Percentiles rank a stretch among this genome's conserved stretches.
Conservation (phyloP, 1,284 basidiomycete genomes). For the Tetrapyrgos nigripes region DNA sequence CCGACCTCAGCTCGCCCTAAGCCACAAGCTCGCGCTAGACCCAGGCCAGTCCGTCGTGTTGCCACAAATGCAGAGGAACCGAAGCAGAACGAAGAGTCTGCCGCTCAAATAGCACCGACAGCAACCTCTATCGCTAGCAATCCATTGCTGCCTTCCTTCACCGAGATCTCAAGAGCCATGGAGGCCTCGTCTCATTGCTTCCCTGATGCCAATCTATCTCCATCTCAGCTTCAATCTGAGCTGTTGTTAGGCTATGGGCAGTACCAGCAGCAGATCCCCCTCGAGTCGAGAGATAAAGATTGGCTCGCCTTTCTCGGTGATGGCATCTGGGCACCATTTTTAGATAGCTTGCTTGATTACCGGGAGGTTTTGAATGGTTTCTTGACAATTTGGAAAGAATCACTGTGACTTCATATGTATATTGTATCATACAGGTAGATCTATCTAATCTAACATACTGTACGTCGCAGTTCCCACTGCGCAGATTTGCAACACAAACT, state of each 20-base stretch:
- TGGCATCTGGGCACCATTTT: conserved; percentile 37
- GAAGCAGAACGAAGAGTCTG: conserved; percentile 23
- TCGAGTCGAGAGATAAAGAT: conserved; percentile 43
- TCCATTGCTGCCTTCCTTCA: conserved; percentile 29
- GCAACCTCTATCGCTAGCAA: conserved; percentile 32
- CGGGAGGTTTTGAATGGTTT: conserved; percentile 4
- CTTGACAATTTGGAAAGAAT: background rate
- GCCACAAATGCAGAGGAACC: conserved; percentile 11
- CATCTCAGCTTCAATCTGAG: conserved; percentile 48
- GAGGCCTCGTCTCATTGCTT: conserved; percentile 15
- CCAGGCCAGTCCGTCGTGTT: conserved; percentile 32
- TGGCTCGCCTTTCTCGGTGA: conserved; percentile 49
- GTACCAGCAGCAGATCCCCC: conserved; percentile 42
- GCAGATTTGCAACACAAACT: background rate
- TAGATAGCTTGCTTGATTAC: conserved; percentile 38
- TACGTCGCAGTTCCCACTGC: too few relatives aligned
- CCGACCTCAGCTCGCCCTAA: conserved; percentile 19
- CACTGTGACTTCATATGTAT: background rate
- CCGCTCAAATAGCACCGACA: conserved; percentile 19
- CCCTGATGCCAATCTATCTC: conserved; percentile 13
- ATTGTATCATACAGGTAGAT: background rate
- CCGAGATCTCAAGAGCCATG: conserved; percentile 45
- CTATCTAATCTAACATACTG: too few relatives aligned
- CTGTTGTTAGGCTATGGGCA: conserved; percentile 53
- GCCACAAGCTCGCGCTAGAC: conserved; percentile 41